A percentile compares a stretch with the other conserved stretches of the same genome.
Evolutionary conservation across 2,329 filamentous ascomycete species (phyloP).

Genomic region (Xylaria sp.): DNA sequence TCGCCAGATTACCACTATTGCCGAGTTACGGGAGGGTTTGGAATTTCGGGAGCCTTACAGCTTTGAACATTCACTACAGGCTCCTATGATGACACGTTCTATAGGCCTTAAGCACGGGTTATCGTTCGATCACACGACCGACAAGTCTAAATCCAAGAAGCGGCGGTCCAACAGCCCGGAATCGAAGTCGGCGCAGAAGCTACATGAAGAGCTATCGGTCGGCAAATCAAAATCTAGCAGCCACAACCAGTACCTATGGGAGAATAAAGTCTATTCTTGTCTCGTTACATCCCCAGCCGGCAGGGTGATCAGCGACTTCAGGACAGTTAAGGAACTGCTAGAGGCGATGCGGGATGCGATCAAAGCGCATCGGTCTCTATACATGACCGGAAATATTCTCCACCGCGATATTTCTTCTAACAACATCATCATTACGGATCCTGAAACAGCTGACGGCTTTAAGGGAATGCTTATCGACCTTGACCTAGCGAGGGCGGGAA

Average conservation of each 20-base stretch:
- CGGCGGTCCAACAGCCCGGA: too few relatives aligned
- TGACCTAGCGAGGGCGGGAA: conserved; percentile 25
- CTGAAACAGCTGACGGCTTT: conserved; percentile 11
- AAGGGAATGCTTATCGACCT: conserved; percentile 36
- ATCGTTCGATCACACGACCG: too few relatives aligned
- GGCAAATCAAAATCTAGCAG: not conserved
- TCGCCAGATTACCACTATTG: conserved; percentile 7
- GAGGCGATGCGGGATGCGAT: conserved; percentile 33
- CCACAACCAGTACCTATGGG: not conserved
- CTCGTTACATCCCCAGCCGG: conserved; percentile 5
- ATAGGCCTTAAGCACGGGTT: not conserved
- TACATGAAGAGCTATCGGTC: not conserved
- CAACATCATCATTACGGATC: conserved; percentile 35
- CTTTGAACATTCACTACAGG: not conserved
- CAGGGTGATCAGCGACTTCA: conserved; percentile 5
- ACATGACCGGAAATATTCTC: conserved; percentile 30
- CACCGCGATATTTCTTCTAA: conserved; percentile 34
- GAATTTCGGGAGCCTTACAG: not conserved
- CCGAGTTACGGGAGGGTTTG: not conserved
- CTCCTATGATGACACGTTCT: not conserved
- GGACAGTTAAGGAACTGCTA: conserved; percentile 26
- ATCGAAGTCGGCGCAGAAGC: not conserved
- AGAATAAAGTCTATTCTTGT: conserved; percentile 12
- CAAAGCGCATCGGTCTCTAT: conserved; percentile 36
- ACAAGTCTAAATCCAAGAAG: too few relatives aligned